Evolutionary conservation across 202 grass and related monocot species (phyloP).

Genomic region (Saccharum hybrid): DNA sequence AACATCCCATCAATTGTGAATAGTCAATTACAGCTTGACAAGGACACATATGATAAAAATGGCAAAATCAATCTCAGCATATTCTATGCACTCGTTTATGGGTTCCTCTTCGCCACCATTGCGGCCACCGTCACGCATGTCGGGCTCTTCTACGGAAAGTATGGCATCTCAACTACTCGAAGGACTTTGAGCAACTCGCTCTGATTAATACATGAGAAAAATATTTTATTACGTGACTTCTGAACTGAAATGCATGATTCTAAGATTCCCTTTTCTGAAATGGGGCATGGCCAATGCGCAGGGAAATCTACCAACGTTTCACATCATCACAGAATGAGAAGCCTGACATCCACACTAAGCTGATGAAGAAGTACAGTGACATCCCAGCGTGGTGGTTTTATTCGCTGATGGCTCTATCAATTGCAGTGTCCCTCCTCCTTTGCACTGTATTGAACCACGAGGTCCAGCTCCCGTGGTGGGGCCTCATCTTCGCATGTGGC

Average conservation of each 20-base stretch:
- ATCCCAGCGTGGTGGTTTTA: constrained; percentile 91
- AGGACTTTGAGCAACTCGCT: constrained; percentile 3
- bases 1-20: constrained; percentile 76
- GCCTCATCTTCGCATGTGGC: too few relatives aligned
- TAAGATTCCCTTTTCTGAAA: background rate
- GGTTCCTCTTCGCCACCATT: constrained; percentile 80
- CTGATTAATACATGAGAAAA: background rate
- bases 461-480: too few relatives aligned
- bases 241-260: constrained; percentile 13
- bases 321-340: constrained; percentile 57
- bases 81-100: constrained; percentile 71
- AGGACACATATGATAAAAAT: constrained; percentile 37
- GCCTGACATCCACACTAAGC: constrained; percentile 76
- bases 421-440: constrained; percentile 50
- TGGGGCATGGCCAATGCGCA: constrained; percentile 13
- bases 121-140: constrained; percentile 73
- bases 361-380: constrained; percentile 80
- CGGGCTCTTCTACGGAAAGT: constrained; percentile 83
- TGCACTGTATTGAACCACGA: too few relatives aligned
- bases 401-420: constrained; percentile 46
- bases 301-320: constrained; percentile 73
- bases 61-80: constrained; percentile 74
- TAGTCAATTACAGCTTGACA: constrained; percentile 62
- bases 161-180: constrained; percentile 12
- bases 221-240: background rate